Base-by-base conservation (phyloP, 345 rosid genomes). In the Sisymbrium altissimum region DNA sequence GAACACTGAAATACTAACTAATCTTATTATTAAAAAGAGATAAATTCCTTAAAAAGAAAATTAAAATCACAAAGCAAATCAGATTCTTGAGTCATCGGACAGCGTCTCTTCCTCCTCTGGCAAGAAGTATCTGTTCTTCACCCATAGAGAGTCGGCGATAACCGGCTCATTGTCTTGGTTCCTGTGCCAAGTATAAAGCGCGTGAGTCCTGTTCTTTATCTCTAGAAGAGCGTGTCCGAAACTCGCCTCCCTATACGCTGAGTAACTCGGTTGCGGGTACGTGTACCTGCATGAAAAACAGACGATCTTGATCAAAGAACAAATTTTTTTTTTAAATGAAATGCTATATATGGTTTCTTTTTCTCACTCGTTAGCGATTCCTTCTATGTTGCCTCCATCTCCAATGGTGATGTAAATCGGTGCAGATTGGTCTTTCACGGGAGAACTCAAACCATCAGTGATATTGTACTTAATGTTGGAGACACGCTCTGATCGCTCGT, bases 341-440 rank as follows among this genome's bases (percentile, higher is more conserved):
- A 18, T 39, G 8, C 0, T 18, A 30, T 30, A 29, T 18, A 52
- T 30, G 17, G 54, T 32, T 39, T n/a, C 11, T 3, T 65, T 2
- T 45, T 14, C 41, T 50, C 59, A 86, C 90, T 69, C 70, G 9
- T 56, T 78, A 15, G 90, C 90, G 15, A 87, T 72, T 77, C 96
- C 96, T 86, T 89, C 96, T 3, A 83, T 84, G 68, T 89, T 89
- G 38, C 95, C 95, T 65, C 92, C 95, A 67, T 87, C 95, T 14
- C 94, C 91, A 7, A 89, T 86, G 4, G 86, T 89, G 18, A 87
- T 74, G 39, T 85, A 85, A 10, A 87, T 83, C 0, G 90, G 92
- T 2, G 92, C 96, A 6, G 84, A 80, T 59, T 64, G 66, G 62
- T 87, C 78, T 29, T 81, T 64, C 10, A 74, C 69, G 0, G 90